Percentiles rank a stretch among this genome's conserved stretches.
Evolutionary conservation across 2,329 filamentous ascomycete genomes (phyloP).

Genomic region (Cordyceps farinosa): DNA sequence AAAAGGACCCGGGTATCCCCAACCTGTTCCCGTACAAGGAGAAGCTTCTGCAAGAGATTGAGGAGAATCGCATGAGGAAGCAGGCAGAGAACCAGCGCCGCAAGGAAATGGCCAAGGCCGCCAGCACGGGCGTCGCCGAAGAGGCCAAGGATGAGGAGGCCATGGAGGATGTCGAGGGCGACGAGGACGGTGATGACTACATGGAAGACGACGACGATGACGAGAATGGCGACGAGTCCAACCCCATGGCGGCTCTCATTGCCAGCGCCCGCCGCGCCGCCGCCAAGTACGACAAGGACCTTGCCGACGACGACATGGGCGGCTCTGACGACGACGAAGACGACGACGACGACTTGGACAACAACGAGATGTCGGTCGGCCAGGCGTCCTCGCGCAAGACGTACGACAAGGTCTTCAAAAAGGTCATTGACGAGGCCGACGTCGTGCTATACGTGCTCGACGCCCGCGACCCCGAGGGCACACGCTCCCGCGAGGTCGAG

Average conservation of each 20-base stretch:
- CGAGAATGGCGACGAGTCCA: conserved; percentile 64
- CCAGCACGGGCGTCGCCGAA: conserved; percentile 49
- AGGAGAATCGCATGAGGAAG: conserved; percentile 78
- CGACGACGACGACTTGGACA: conserved; percentile 56
- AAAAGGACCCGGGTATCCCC: conserved; percentile 97
- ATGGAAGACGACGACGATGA: conserved; percentile 51
- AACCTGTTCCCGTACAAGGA: conserved; percentile 98
- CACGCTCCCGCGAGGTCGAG: conserved; percentile 85
- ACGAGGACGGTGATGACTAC: conserved; percentile 45
- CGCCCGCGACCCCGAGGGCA: conserved; percentile 86
- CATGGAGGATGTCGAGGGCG: conserved; percentile 39
- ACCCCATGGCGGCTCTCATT: conserved; percentile 88
- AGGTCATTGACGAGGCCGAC: conserved; percentile 83
- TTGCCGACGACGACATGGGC: conserved; percentile 57
- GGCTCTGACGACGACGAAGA: conserved; percentile 44
- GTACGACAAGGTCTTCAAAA: conserved; percentile 95
- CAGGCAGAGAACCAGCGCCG: conserved; percentile 71
- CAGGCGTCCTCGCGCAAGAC: conserved; percentile 71
- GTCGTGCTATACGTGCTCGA: conserved; percentile 92
- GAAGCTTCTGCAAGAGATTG: conserved; percentile 88
- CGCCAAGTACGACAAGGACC: conserved; percentile 65
- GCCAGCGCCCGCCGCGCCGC: conserved; percentile 79
- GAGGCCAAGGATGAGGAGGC: conserved; percentile 37
- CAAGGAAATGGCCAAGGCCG: conserved; percentile 68
- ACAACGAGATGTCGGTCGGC: conserved; percentile 47